Percentiles rank a stretch among this genome's conserved stretches.
phyloP scores from a whole-genome alignment of 2,329 filamentous ascomycete genomes.

The Alternaria ethzedia region DNA sequence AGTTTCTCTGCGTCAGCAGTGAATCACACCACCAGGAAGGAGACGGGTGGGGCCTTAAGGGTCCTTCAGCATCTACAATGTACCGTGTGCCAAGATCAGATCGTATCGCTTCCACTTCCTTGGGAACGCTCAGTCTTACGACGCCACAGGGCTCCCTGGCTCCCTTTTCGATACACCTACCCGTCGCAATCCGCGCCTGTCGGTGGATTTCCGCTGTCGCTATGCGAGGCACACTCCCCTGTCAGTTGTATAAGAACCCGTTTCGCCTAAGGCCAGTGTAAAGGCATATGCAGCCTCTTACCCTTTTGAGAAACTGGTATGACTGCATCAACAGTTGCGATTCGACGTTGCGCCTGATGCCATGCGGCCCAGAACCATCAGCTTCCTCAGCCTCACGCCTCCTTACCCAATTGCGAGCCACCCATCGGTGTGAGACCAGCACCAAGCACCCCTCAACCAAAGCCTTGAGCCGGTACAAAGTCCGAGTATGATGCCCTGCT shows the following conservation, averaged over 20 bases:
- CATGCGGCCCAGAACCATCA: background rate
- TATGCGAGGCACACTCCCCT: background rate
- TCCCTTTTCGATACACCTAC: background rate
- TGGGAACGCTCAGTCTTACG: background rate
- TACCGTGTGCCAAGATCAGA: background rate
- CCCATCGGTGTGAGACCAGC: background rate
- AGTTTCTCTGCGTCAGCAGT: background rate
- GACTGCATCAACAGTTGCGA: background rate
- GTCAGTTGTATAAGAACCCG: background rate
- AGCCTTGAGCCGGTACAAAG: background rate
- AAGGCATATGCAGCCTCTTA: background rate
- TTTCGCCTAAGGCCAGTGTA: background rate
- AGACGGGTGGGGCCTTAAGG: background rate
- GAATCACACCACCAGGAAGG: background rate
- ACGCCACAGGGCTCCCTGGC: background rate
- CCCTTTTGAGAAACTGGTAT: background rate
- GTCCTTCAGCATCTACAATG: background rate
- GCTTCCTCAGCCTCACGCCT: background rate
- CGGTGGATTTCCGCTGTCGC: background rate
- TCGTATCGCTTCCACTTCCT: background rate
- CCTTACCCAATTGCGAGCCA: background rate
- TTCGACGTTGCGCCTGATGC: background rate
- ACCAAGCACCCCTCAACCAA: background rate
- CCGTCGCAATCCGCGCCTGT: background rate
- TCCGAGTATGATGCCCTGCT: background rate